These are phyloP conservation scores for Aspergillus egyptiacus DNA, from an alignment of 495 filamentous ascomycete species.

Conservation along the genomic window DNA sequence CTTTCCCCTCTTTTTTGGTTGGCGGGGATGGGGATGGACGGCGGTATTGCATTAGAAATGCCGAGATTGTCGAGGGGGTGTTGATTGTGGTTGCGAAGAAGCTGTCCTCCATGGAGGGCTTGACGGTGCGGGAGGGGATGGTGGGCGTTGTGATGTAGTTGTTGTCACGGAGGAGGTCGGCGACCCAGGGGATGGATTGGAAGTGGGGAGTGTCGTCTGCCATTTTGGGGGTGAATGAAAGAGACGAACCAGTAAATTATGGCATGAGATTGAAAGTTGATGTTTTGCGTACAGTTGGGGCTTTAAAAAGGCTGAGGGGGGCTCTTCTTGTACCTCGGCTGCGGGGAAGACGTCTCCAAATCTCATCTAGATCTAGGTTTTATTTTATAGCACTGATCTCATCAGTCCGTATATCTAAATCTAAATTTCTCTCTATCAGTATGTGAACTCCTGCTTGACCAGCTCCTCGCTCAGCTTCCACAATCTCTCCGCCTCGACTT, in stretches of 20 bases:
- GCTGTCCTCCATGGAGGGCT: constrained; percentile 43
- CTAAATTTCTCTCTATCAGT: neutral
- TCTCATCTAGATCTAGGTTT: too few species aligned
- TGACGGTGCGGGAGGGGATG: constrained; percentile 40
- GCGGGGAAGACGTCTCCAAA: too few species aligned
- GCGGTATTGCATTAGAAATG: constrained; percentile 34
- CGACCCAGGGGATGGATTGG: constrained; percentile 52
- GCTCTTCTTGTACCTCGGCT: too few species aligned
- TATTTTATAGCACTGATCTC: too few species aligned
- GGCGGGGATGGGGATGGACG: neutral
- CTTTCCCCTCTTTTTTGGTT: constrained; percentile 20
- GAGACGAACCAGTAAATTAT: too few species aligned
- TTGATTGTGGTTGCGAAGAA: constrained; percentile 53
- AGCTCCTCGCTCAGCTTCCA: constrained; percentile 7
- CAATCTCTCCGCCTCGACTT: constrained; percentile 2
- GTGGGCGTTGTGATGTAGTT: constrained; percentile 28
- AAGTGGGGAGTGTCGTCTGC: constrained; percentile 40
- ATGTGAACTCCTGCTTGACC: neutral
- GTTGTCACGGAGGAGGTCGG: constrained; percentile 38
- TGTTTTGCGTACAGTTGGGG: too few species aligned
- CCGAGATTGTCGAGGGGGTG: constrained; percentile 42
- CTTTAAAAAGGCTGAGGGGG: too few species aligned
- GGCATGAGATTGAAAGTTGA: too few species aligned
- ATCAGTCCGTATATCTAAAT: neutral
- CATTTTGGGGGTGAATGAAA: neutral